A percentile compares a stretch with the other conserved stretches of the same genome.
Evolutionary conservation across 2,329 filamentous ascomycete genomes (phyloP).

Genomic region (Xylariaceae sp.): DNA sequence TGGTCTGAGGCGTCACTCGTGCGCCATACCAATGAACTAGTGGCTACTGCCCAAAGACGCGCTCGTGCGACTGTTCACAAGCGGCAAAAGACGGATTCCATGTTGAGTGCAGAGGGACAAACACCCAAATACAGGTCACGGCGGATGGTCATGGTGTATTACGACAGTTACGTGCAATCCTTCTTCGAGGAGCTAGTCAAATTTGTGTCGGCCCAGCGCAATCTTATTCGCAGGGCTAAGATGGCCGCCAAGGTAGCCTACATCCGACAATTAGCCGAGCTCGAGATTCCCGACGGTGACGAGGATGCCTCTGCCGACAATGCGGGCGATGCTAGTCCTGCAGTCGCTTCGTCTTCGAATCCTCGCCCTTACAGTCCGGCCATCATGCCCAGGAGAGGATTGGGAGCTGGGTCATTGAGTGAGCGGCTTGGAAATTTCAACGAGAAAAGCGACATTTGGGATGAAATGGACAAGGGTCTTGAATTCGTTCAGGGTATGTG

Average conservation of each 20-base stretch:
- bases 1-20: constrained; percentile 35
- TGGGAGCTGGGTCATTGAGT: constrained; percentile 26
- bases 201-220: constrained; percentile 72
- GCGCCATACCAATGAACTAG: constrained; percentile 42
- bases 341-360: constrained; percentile 27
- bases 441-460: constrained; percentile 51
- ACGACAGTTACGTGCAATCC: constrained; percentile 80
- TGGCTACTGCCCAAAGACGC: constrained; percentile 41
- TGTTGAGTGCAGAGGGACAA: constrained; percentile 43
- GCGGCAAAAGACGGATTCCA: constrained; percentile 47
- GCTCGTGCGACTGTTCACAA: constrained; percentile 46
- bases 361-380: constrained; percentile 23
- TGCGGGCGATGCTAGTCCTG: constrained; percentile 28
- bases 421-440: constrained; percentile 27
- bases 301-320: constrained; percentile 35
- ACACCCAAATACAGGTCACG: constrained; percentile 60
- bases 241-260: constrained; percentile 71
- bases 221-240: constrained; percentile 80
- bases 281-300: constrained; percentile 50
- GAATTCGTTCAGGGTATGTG: constrained; percentile 77
- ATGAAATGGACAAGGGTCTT: constrained; percentile 70
- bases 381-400: constrained; percentile 23
- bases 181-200: constrained; percentile 79
- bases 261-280: constrained; percentile 55
- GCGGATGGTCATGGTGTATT: constrained; percentile 81